Base-by-base conservation (phyloP, 768 basidiomycete genomes). In the Lentinula sp. region DNA sequence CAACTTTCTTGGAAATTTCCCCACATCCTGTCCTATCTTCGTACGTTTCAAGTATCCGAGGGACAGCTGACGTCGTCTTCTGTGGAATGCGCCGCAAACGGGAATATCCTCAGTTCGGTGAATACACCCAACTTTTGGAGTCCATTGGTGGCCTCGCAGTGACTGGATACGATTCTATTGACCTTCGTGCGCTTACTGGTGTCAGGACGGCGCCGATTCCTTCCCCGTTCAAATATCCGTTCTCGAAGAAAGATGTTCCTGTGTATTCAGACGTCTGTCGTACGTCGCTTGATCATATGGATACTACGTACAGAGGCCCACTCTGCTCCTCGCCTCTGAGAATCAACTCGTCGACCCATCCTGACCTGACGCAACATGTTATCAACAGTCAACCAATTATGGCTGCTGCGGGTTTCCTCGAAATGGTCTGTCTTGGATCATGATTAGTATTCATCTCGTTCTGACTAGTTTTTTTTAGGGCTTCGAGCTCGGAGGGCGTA, bases 351-450 rank as follows among this genome's bases (percentile, higher is more conserved):
- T 42, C 62, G n/a, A 72, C 71, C 0, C 70, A 72, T 54, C 70
- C 76, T 1, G 70, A 71, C 31, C 65, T 77, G 11, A 71, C 75
- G 0, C 69, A 75, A n/a, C 76, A 77, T 59, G 61, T 76, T 35
- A 74, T 77, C 43, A 72, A 71, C n/a, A 71, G 71, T 6, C 72
- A 75, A 8, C 68, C 73, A 2, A 74, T 77, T 11, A 73, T 77
- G 71, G 74, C 76, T 13, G 75, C 73, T 9, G 70, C 75, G 10
- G 76, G 76, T 48, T 77, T 57, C 51, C 61, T 71, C 9, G 62
- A 65, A 50, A 70, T 72, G 70, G 71, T 70, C 28, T 5, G 67
- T 56, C 11, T 18, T 35, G 50, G 11, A 40, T 39, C 9, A 40
- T 11, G n/a, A 5, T 18, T 31, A 8, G 16, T 37, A n/a, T 13